Conservation (phyloP, 257 asterid species). For the Avicennia marina region DNA sequence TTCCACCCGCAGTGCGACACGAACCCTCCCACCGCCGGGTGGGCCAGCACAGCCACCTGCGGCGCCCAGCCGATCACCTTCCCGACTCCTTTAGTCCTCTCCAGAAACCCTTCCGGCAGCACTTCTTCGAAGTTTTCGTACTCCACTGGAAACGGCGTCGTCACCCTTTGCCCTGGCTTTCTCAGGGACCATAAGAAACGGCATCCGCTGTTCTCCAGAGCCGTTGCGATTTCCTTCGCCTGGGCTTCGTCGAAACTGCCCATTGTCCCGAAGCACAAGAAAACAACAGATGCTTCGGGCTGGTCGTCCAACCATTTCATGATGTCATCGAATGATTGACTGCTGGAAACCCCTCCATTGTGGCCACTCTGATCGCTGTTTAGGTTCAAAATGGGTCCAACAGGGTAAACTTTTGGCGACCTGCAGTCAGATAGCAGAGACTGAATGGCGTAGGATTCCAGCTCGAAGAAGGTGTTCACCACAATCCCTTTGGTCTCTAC, state of each 20-base stretch:
- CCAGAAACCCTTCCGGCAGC: not conserved
- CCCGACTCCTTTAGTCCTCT: not conserved
- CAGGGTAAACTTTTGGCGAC: conserved; percentile 32
- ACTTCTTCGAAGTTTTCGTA: not conserved
- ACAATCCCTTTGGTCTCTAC: conserved; percentile 31
- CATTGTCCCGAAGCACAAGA: conserved; percentile 23
- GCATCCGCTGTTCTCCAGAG: conserved; percentile 13
- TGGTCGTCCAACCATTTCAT: not conserved
- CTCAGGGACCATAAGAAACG: conserved; percentile 8
- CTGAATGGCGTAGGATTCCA: conserved; percentile 33
- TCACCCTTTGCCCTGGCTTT: not conserved
- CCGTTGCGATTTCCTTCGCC: conserved; percentile 22
- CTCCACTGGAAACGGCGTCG: not conserved
- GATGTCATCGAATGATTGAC: not conserved
- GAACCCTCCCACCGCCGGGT: not conserved
- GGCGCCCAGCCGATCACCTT: not conserved
- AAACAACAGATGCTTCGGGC: conserved; percentile 20
- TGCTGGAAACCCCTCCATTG: too few relatives aligned
- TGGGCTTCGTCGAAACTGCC: conserved; percentile 12
- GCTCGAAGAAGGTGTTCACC: conserved; percentile 42
- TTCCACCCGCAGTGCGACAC: not conserved
- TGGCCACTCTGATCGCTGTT: too few relatives aligned
- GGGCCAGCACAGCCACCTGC: not conserved
- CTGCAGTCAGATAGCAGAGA: not conserved
- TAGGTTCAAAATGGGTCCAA: conserved; percentile 43